Percentiles rank a stretch among this genome's conserved stretches.
Evolutionary conservation across 225 moss, liverwort and hornwort species (phyloP).

Genomic region (Polytrichum formosum): DNA sequence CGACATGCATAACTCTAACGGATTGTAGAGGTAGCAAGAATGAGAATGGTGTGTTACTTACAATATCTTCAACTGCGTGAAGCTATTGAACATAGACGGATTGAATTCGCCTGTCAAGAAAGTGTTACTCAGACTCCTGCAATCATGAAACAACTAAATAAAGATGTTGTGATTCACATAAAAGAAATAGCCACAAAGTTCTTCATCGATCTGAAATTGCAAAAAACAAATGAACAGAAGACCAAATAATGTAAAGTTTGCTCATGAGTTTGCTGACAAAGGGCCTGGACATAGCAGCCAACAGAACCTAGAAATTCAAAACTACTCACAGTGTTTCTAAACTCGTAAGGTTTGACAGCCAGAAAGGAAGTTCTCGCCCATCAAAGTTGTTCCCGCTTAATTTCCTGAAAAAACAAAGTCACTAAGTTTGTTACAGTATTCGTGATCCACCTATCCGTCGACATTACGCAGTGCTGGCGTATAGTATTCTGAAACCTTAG

Average conservation of each 20-base stretch:
- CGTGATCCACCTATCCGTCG: too few relatives aligned
- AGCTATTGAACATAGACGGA: not conserved
- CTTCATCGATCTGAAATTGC: too few relatives aligned
- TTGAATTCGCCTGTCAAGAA: slow-evolving; percentile 1
- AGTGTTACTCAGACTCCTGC: not conserved
- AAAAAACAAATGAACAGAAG: too few relatives aligned
- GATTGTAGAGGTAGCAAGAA: not conserved
- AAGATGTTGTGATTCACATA: not conserved
- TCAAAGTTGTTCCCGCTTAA: slow-evolving; percentile 16
- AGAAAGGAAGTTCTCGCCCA: not conserved
- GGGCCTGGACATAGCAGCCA: too few relatives aligned
- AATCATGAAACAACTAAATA: not conserved
- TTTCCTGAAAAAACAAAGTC: slow-evolving; percentile 4
- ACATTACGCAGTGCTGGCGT: too few relatives aligned
- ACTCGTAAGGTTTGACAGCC: not conserved
- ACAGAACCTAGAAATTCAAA: not conserved
- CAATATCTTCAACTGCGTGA: not conserved
- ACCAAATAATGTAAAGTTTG: too few relatives aligned
- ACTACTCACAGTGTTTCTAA: slow-evolving; percentile 14
- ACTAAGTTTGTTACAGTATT: too few relatives aligned
- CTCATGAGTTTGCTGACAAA: too few relatives aligned
- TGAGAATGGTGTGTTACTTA: not conserved
- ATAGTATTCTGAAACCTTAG: too few relatives aligned
- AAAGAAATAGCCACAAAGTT: too few relatives aligned
- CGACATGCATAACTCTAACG: not conserved